Conservation (phyloP, 1,139 yeast genomes). For the Lodderomyces theae region DNA sequence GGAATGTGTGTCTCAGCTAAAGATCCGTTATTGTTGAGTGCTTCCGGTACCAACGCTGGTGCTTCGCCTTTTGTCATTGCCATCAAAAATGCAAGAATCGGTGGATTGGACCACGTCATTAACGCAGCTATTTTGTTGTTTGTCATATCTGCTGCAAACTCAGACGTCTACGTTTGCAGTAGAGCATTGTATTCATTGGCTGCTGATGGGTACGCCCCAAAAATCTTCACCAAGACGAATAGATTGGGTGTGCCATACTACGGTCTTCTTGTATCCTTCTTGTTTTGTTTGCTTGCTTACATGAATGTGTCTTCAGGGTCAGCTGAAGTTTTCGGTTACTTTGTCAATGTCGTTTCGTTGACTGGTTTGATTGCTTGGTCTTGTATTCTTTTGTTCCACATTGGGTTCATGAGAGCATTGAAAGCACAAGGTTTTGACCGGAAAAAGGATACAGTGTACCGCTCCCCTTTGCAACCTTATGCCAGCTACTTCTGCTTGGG, state of each 20-base stretch:
- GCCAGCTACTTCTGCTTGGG: constrained; percentile 59
- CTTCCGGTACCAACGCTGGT: constrained; percentile 52
- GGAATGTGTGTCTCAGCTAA: constrained; percentile 76
- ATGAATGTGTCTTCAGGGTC: constrained; percentile 59
- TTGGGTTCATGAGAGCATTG: constrained; percentile 62
- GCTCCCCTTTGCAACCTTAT: constrained; percentile 66
- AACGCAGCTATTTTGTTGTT: constrained; percentile 46
- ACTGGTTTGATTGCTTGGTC: constrained; percentile 75
- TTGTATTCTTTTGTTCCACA: constrained; percentile 58
- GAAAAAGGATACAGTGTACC: constrained; percentile 47
- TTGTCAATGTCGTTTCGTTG: constrained; percentile 71
- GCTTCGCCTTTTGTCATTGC: constrained; percentile 75
- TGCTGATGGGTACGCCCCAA: constrained; percentile 53
- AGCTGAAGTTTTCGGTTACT: constrained; percentile 56
- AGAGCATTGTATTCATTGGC: constrained; percentile 46
- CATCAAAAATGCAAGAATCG: constrained; percentile 41
- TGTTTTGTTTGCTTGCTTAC: constrained; percentile 58
- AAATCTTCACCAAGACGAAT: constrained; percentile 41
- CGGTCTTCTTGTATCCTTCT: constrained; percentile 36
- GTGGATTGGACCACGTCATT: constrained; percentile 44
- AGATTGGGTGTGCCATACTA: constrained; percentile 39
- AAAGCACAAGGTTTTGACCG: constrained; percentile 55
- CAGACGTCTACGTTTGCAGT: constrained; percentile 48
- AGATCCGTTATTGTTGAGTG: constrained; percentile 49
- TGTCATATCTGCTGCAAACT: constrained; percentile 47